Percentiles rank a stretch among this genome's conserved stretches.
Conservation (phyloP, 2,329 filamentous ascomycete genomes). For the Zymoseptoria ardabiliae region DNA sequence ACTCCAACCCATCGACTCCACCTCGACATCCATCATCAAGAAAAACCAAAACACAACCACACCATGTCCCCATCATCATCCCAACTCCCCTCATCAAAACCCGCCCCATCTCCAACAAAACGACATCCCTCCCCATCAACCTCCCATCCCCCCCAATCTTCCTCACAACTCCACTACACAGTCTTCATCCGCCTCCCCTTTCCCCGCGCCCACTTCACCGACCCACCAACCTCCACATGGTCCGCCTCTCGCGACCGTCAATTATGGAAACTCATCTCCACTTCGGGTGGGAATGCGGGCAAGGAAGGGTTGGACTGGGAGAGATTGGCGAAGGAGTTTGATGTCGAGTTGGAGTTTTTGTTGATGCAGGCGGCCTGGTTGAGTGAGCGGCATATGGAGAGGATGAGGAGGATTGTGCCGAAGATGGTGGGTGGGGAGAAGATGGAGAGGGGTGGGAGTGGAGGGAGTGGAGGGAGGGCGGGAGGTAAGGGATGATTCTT, state of each 20-base stretch:
- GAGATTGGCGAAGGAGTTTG: conserved; percentile 50
- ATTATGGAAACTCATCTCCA: conserved; percentile 84
- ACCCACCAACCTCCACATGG: conserved; percentile 87
- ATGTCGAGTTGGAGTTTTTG: conserved; percentile 80
- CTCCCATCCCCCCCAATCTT: background rate
- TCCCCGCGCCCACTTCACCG: conserved; percentile 75
- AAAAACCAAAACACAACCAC: background rate
- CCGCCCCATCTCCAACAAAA: background rate
- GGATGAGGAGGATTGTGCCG: conserved; percentile 83
- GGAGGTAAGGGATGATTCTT: background rate
- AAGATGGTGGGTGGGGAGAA: conserved; percentile 40
- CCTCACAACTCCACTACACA: conserved; percentile 42
- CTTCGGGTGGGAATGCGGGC: conserved; percentile 42
- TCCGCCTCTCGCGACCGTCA: conserved; percentile 76
- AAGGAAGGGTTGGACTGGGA: conserved; percentile 65
- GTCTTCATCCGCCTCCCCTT: conserved; percentile 89
- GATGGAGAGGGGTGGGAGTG: conserved; percentile 48
- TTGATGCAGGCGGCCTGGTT: conserved; percentile 91
- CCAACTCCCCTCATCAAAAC: conserved; percentile 1
- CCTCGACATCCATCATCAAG: background rate
- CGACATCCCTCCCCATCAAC: background rate
- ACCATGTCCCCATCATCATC: conserved; percentile 23
- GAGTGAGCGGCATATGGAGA: conserved; percentile 81
- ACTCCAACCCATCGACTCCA: background rate
- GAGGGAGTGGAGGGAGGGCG: conserved; percentile 38